Evolutionary conservation across 495 filamentous ascomycete genomes (phyloP), one percentile per base, ranked within the genome.

Genomic region (Aspergillus indologenus): DNA sequence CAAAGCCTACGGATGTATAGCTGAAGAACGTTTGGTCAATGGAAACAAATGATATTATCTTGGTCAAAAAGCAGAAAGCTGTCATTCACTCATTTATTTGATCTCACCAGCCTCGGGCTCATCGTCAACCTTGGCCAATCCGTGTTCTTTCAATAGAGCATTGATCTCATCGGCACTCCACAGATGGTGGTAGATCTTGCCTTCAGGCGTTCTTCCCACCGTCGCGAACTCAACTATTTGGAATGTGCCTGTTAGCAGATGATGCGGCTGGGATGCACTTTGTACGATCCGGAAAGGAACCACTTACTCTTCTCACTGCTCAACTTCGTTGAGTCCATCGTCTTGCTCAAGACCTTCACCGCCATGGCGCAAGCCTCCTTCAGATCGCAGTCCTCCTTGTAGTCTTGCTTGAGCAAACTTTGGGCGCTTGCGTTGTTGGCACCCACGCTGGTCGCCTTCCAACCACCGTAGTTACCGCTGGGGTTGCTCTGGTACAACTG

Each of bases 401-500:
- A 99, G 74, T 99, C 94, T 73, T 99, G 94, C 84, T 99, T 99
- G 71, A 99, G 77, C 68, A 99, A 77, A 78, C 91, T 96, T 78
- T 97, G 93, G 23, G 95, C 95, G 67, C 90, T 95, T 50, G 95
- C 94, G 71, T 98, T 97, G 82, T 98, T 98, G 60, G 95, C 94
- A 34, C 94, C 94, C 21, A 96, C 90, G 64, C 91, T 96, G 56
- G 94, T 99, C 15, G 94, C 94, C 78, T 98, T 98, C 94, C 94
- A 99, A 49, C 94, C 94, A 53, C 94, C 94, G 69, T 99, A 99
- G 78, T 99, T 99, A 60, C 94, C 94, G 66, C 90, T 95, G n/a
- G 94, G 94, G 76, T 99, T 99, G 82, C 92, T 96, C 73, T 97
- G 91, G 81, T 99, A 99, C 58, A 99, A 83, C 79, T 99, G 94